phyloP scores from a whole-genome alignment of 2,329 filamentous ascomycete species.

The Aspergillus tanneri region DNA sequence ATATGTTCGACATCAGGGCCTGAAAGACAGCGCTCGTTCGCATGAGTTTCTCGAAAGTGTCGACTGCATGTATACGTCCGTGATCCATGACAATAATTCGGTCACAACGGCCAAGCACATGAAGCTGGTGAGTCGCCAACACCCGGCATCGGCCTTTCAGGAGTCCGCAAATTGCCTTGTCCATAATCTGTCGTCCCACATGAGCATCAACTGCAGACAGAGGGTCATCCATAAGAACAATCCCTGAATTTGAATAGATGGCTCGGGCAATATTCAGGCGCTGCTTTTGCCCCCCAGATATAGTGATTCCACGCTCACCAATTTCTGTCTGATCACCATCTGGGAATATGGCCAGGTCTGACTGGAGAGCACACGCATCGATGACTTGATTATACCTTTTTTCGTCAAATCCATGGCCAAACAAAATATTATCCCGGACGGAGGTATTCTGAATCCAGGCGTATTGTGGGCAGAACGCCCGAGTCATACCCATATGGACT shows the following conservation, averaged over 20 bases:
- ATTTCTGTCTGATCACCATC: slow-evolving; percentile 88
- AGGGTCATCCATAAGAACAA: slow-evolving; percentile 64
- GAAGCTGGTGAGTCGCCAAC: slow-evolving; percentile 90
- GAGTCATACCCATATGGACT: slow-evolving; percentile 64
- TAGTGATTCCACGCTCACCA: slow-evolving; percentile 90
- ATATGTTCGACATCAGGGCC: slow-evolving; percentile 76
- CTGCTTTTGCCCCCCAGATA: slow-evolving; percentile 94
- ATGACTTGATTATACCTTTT: slow-evolving; percentile 84
- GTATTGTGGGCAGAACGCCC: slow-evolving; percentile 93
- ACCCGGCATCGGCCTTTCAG: slow-evolving; percentile 87
- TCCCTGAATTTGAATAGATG: slow-evolving; percentile 64
- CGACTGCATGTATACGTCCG: slow-evolving; percentile 78
- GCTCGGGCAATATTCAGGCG: slow-evolving; percentile 87
- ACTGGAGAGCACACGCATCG: slow-evolving; percentile 76
- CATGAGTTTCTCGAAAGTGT: slow-evolving; percentile 89
- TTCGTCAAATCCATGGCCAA: slow-evolving; percentile 74
- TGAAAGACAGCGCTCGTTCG: slow-evolving; percentile 73
- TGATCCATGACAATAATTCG: slow-evolving; percentile 91
- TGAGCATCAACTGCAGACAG: slow-evolving; percentile 58
- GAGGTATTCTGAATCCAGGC: slow-evolving; percentile 96
- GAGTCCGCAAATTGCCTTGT: slow-evolving; percentile 87
- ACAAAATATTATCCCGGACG: slow-evolving; percentile 84
- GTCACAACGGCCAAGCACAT: slow-evolving; percentile 87
- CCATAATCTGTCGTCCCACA: slow-evolving; percentile 73
- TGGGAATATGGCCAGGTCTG: slow-evolving; percentile 91